Conservation (phyloP, 768 basidiomycete genomes). For the Pleurotus eryngii region DNA sequence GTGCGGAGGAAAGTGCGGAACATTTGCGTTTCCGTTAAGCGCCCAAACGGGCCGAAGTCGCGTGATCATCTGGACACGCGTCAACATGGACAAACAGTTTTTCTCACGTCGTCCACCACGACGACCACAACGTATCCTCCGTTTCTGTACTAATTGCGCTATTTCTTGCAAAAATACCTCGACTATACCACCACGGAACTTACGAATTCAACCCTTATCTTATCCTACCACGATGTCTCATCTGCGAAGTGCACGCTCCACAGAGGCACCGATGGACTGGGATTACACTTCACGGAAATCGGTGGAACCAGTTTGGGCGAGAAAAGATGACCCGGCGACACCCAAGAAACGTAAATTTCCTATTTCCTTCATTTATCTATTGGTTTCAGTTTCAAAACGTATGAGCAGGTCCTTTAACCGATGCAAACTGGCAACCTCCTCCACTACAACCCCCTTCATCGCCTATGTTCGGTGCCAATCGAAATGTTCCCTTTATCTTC, state of each 20-base stretch:
- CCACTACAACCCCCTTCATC: conserved; percentile 28
- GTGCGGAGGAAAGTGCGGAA: not conserved
- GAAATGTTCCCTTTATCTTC: conserved; percentile 73
- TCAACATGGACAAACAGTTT: not conserved
- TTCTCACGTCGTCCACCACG: not conserved
- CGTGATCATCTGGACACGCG: conserved; percentile 1
- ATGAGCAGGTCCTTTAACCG: conserved; percentile 23
- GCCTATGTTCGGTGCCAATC: conserved; percentile 62
- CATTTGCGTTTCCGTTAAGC: not conserved
- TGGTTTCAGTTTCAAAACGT: conserved; percentile 4
- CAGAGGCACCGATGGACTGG: conserved; percentile 87
- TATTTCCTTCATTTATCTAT: conserved; percentile 19
- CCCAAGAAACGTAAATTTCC: conserved; percentile 64
- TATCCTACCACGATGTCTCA: not conserved
- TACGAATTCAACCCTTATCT: not conserved
- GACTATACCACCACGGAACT: not conserved
- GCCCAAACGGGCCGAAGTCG: not conserved
- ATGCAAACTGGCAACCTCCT: conserved; percentile 41
- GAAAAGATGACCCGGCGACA: conserved; percentile 43
- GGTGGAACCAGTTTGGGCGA: conserved; percentile 58
- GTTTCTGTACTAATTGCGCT: not conserved
- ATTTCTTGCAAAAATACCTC: not conserved
- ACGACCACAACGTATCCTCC: not conserved
- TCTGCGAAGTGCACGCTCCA: conserved; percentile 41
- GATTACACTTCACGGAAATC: conserved; percentile 72